These are phyloP conservation scores for Starmerella cellae DNA, from an alignment of 805 yeast species.

Conservation along the genomic window DNA sequence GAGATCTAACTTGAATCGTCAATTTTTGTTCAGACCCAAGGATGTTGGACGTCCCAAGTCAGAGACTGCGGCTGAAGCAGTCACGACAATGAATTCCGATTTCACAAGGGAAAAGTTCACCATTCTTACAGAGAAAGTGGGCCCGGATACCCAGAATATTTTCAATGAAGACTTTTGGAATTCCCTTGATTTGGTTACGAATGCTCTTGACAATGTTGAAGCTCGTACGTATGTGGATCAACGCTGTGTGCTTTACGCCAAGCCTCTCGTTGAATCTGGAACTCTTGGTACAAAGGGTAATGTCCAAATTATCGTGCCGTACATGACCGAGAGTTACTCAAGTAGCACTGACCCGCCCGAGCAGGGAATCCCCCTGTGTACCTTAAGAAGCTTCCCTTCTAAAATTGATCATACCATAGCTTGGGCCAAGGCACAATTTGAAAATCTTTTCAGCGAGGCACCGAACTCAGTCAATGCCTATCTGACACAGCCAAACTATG, in stretches of 20 bases:
- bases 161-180: conserved; percentile 82
- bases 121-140: conserved; percentile 74
- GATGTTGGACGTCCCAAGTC: conserved; percentile 90
- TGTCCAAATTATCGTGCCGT: conserved; percentile 90
- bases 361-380: conserved; percentile 92
- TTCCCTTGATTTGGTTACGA: conserved; percentile 74
- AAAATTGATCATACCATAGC: conserved; percentile 98
- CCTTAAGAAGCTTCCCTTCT: conserved; percentile 92
- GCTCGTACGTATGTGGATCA: conserved; percentile 97
- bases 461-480: conserved; percentile 88
- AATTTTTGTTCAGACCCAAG: conserved; percentile 82
- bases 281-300: conserved; percentile 98
- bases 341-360: conserved; percentile 98
- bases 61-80: conserved; percentile 81
- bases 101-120: conserved; percentile 56
- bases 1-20: conserved; percentile 90
- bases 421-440: conserved; percentile 94
- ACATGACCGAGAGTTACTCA: conserved; percentile 87
- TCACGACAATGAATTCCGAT: conserved; percentile 70
- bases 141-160: conserved; percentile 78
- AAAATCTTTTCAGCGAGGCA: conserved; percentile 79
- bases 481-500: conserved; percentile 80
- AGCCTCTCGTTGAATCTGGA: conserved; percentile 89
- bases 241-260: conserved; percentile 84
- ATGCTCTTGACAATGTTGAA: conserved; percentile 93